Conservation (phyloP, 106 monocot species). For the Phalaenopsis equestris region DNA sequence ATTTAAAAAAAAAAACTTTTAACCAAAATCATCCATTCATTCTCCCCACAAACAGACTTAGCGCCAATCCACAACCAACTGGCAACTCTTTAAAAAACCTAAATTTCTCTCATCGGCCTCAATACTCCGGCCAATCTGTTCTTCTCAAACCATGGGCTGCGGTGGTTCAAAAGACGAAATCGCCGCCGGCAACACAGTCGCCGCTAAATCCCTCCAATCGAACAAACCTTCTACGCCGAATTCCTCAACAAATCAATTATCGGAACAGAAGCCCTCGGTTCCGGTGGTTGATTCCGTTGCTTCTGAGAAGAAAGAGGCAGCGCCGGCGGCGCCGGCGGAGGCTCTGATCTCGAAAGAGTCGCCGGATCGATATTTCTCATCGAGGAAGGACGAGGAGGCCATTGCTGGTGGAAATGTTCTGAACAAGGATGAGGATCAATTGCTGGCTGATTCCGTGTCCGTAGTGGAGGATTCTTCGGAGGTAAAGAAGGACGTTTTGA, state of each 20-base stretch:
- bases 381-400: slow-evolving; percentile 2
- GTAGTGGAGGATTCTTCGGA: background rate
- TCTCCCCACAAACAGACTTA: background rate
- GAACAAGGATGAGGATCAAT: background rate
- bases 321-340: too few relatives aligned
- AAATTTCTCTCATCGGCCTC: background rate
- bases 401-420: background rate
- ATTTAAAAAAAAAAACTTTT: background rate
- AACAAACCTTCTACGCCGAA: background rate
- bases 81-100: background rate
- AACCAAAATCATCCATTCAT: background rate
- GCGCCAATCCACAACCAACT: too few relatives aligned
- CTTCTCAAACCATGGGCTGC: slow-evolving; percentile 21
- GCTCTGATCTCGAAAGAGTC: background rate
- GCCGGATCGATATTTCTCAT: slow-evolving; percentile 4
- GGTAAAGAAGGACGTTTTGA: background rate
- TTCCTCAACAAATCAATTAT: too few relatives aligned
- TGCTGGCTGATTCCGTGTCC: background rate
- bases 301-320: background rate
- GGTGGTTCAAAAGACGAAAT: slow-evolving; percentile 32
- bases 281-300: background rate
- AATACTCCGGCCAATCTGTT: background rate
- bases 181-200: slow-evolving; percentile 18
- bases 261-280: background rate
- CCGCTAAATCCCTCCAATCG: background rate